Evolutionary conservation across 1,284 basidiomycete species (phyloP), one percentile per base, ranked within the genome.

Genomic region (Sporisorium exsertum): DNA sequence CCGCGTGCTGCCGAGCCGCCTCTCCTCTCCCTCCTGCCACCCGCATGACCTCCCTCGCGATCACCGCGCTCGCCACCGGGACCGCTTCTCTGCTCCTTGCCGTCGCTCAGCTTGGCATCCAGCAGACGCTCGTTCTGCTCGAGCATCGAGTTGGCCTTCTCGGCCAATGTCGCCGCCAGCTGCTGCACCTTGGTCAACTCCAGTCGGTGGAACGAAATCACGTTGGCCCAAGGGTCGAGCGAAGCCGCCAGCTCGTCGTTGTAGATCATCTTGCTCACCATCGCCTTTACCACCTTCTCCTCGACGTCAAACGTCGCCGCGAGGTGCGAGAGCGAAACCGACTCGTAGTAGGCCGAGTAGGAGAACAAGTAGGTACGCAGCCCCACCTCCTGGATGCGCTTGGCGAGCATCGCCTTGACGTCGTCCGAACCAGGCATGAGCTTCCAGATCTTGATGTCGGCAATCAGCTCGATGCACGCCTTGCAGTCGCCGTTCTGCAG

Each of bases 181-280:
- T 83, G 81, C 62, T 85, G 83, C 52, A 85, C 81, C 64, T 80
- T 80, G 64, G 91, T 90, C 81, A 93, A 91, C 5, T 94, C 92
- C 7, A 97, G 88, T 82, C 94, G 91, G 86, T 99, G 96, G n/a
- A 93, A 89, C 61, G 94, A 92, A 33, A 93, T 91, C 49, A 94
- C 89, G 81, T 97, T 94, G 59, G 94, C 90, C 88, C 60, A 91
- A 90, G 58, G 91, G 86, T 99, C 97, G 64, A 99, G 88, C 33
- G 94, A 95, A 1, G 96, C 97, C 0, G 93, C 89, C 16, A 99
- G 89, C 86, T 98, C 95, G 85, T 98, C 97, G 81, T 90, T 94
- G 94, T 95, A 98, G 83, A 99, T 97, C 97, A 99, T 98, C 87
- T 95, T 94, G 51, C 93, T 95, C 52, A 98, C 93, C 80, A 97